Conservation (phyloP, 225 moss, liverwort and hornwort genomes). For the Neckera pumila region DNA sequence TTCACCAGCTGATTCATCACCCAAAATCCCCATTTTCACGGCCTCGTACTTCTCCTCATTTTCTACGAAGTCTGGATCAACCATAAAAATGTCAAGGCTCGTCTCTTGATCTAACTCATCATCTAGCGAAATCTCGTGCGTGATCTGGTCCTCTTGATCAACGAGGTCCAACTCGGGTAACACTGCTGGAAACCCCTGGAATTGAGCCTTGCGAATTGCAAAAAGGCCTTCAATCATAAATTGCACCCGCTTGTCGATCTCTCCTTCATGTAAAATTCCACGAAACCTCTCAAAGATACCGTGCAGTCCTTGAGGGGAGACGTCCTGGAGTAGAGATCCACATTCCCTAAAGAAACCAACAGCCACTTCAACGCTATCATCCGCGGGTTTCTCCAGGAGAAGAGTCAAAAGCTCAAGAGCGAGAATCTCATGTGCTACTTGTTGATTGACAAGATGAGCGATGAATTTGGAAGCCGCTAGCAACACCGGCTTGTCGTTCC, state of each 20-base stretch:
- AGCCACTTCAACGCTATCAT: slow-evolving; percentile 83
- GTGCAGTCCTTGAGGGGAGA: slow-evolving; percentile 66
- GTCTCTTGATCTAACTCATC: slow-evolving; percentile 63
- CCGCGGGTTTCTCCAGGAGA: slow-evolving; percentile 67
- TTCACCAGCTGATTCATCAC: slow-evolving; percentile 61
- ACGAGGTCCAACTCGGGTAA: slow-evolving; percentile 60
- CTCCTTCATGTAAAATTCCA: slow-evolving; percentile 53
- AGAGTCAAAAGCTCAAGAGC: slow-evolving; percentile 68
- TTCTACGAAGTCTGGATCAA: slow-evolving; percentile 56
- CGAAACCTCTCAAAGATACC: slow-evolving; percentile 76
- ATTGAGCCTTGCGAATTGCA: slow-evolving; percentile 63
- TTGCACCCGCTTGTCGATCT: slow-evolving; percentile 80
- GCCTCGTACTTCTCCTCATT: slow-evolving; percentile 65
- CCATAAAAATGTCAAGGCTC: slow-evolving; percentile 47
- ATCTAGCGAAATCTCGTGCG: slow-evolving; percentile 61
- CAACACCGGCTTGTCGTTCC: slow-evolving; percentile 74
- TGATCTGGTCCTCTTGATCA: slow-evolving; percentile 66
- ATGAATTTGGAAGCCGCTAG: slow-evolving; percentile 74
- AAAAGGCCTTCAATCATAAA: slow-evolving; percentile 80
- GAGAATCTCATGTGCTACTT: slow-evolving; percentile 68
- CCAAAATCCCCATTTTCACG: slow-evolving; percentile 67
- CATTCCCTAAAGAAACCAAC: slow-evolving; percentile 78
- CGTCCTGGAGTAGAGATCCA: slow-evolving; percentile 63
- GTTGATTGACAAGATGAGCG: slow-evolving; percentile 66
- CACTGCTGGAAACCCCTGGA: slow-evolving; percentile 67